Evolutionary conservation across 2,329 filamentous ascomycete genomes (phyloP), one percentile per base, ranked within the genome.

Genomic region (Paracorniculantispora psalliotae): DNA sequence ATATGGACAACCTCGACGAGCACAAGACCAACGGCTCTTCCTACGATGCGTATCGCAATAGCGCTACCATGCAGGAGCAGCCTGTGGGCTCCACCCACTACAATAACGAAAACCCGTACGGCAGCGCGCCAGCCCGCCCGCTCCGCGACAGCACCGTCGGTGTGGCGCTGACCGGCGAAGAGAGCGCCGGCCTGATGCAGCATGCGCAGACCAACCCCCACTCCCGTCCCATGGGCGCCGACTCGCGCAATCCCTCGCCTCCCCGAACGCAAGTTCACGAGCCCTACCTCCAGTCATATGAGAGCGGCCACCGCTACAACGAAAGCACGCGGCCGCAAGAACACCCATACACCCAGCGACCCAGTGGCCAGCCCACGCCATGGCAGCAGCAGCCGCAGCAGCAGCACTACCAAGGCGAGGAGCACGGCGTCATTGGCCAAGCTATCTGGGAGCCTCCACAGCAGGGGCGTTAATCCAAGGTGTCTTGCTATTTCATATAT

Each of bases 121-220:
- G 71, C 44, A 71, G 8, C 15, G 15, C 59, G 68, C 60, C 66
- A 62, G 17, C 70, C 68, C 56, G 69, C 67, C 59, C 50, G 67
- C 39, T 64, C 62, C 39, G 55, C 54, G 21, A 58, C 63, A 33
- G 62, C 64, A 17, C 59, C 6, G 47, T 43, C 35, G 46, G 64
- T 59, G 55, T 67, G 19, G 33, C 61, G 59, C 39, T 65, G 59
- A 37, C 30, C 17, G 62, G 63, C 26, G 74, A 76, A 21, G 75
- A 81, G 67, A 75, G 71, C 35, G 72, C 71, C 3, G 77, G 77
- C 2, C 71, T 81, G 33, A 77, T 80, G 59, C 73, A 74, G 1
- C 57, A 72, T 50, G 70, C 70, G 2, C 70, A 72, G 61, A 70
- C 69, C 2, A 67, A 67, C 49, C 66, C 67, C 2, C 63, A 66